phyloP scores from a whole-genome alignment of 176 grass and related monocot species.

The Musa schizocarpa region DNA sequence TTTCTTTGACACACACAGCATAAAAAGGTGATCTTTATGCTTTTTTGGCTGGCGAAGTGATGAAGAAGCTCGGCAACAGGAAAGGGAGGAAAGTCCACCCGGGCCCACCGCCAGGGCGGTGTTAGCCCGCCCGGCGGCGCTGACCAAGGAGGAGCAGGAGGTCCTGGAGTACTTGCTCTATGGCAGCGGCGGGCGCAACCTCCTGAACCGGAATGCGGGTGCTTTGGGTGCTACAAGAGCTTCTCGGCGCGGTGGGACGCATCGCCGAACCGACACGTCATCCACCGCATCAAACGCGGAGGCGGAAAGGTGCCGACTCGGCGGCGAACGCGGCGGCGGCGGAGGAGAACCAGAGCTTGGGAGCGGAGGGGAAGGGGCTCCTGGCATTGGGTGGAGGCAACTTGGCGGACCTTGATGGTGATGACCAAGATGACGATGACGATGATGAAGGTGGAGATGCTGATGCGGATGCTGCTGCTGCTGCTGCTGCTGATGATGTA shows the following conservation, averaged over 20 bases:
- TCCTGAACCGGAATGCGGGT: constrained; percentile 65
- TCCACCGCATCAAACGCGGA: constrained; percentile 79
- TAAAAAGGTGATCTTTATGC: no score
- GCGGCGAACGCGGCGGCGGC: no score
- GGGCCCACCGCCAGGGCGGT: constrained; percentile 23
- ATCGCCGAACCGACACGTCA: constrained; percentile 78
- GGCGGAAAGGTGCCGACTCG: constrained; percentile 6
- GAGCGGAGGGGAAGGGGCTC: not conserved
- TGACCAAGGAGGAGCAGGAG: constrained; percentile 60
- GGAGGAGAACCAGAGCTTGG: constrained; percentile 20
- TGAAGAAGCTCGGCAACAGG: constrained; percentile 31
- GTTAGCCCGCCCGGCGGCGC: constrained; percentile 35
- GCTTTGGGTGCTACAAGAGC: constrained; percentile 98
- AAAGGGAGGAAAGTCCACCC: constrained; percentile 67
- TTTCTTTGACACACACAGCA: no score
- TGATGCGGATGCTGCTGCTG: not conserved
- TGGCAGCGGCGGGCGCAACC: constrained; percentile 28
- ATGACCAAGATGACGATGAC: constrained; percentile 23
- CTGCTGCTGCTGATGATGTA: constrained; percentile 8
- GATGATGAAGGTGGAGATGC: not conserved
- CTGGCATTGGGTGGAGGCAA: not conserved
- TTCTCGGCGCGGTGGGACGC: constrained; percentile 92
- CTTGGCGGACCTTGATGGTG: not conserved
- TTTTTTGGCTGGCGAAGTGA: no score
- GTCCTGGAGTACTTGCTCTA: constrained; percentile 78